These are phyloP conservation scores for Mortierella sp. DNA, from an alignment of 371 early-diverging fungal genomes.

Conservation along the genomic window DNA sequence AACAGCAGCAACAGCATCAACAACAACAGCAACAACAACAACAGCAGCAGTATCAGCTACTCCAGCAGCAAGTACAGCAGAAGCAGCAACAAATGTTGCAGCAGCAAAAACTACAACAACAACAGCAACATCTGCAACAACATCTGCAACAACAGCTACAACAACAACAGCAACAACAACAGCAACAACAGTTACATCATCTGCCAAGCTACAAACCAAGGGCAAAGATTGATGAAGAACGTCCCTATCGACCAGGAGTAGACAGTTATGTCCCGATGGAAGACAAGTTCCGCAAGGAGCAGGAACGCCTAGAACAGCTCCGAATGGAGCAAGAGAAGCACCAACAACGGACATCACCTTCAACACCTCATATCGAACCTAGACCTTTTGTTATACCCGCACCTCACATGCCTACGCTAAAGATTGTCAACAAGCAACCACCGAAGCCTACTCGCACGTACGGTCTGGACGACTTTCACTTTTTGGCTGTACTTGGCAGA, in stretches of 20 bases:
- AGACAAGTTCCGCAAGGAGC: constrained; percentile 39
- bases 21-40: constrained; percentile 19
- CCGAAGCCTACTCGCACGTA: constrained; percentile 48
- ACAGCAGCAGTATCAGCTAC: constrained; percentile 41
- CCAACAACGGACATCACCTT: too few species aligned
- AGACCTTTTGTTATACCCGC: constrained; percentile 37
- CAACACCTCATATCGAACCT: too few species aligned
- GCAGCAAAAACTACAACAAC: constrained; percentile 8
- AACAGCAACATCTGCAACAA: constrained; percentile 22
- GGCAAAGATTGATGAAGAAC: too few species aligned
- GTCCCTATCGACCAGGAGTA: constrained; percentile 15
- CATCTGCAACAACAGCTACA: constrained; percentile 23
- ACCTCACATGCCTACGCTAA: constrained; percentile 33
- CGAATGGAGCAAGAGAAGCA: constrained; percentile 13
- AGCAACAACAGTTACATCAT: constrained; percentile 22
- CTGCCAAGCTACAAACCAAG: constrained; percentile 11
- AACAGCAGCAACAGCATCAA: constrained; percentile 3
- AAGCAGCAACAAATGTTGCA: constrained; percentile 5
- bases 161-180: constrained; percentile 30
- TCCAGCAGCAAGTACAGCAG: constrained; percentile 15
- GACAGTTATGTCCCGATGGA: constrained; percentile 3
- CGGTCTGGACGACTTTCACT: constrained; percentile 78
- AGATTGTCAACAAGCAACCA: constrained; percentile 46
- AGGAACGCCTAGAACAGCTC: constrained; percentile 37
- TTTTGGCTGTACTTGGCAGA: constrained; percentile 91